Evolutionary conservation across 2,329 filamentous ascomycete species (phyloP), one percentile per base, ranked within the genome.

Genomic region (Elsinoe australis): DNA sequence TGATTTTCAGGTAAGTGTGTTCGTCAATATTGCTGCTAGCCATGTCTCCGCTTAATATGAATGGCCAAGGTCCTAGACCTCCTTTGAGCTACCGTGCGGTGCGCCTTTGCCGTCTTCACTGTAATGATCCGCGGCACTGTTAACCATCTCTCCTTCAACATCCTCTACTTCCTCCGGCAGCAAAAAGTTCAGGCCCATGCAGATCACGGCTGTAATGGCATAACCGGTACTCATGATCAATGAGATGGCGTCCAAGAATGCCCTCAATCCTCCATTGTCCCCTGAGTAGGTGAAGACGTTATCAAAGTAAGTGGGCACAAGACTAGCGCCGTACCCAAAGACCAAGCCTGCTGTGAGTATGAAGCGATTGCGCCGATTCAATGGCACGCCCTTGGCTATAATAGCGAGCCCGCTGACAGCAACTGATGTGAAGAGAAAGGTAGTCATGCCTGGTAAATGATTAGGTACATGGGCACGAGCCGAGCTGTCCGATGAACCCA

Each of bases 281-380:
- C 85, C 85, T 0, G 63, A 61, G 60, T 89, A 89, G 3, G 80
- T 83, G 62, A 92, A 87, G 47, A 92, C 78, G 52, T 76, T 73
- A 51, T 68, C 63, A 59, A 87, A 87, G 71, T 59, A 65, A 58
- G 56, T 62, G 1, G 70, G 69, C 1, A 72, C 69, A 49, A 73
- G 57, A 1, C 67, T 72, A 0, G 70, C 70, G 39, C 71, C 67
- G 54, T 85, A 85, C 24, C 87, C 87, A 21, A 90, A 68, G 0
- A 84, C 74, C 24, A 92, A 69, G 0, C 82, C 78, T 0, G 84
- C 82, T 0, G 87, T 88, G 8, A 92, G 73, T 58, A 92, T 85
- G 67, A 92, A 92, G 18, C 87, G 76, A 58, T 85, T 89, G 45
- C 87, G 79, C 29, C 86, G 77, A n/a, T 78, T 87, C 61, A 90